Evolutionary conservation across 2,329 filamentous ascomycete species (phyloP), one percentile per base, ranked within the genome.

Genomic region (Ascochyta fabae): DNA sequence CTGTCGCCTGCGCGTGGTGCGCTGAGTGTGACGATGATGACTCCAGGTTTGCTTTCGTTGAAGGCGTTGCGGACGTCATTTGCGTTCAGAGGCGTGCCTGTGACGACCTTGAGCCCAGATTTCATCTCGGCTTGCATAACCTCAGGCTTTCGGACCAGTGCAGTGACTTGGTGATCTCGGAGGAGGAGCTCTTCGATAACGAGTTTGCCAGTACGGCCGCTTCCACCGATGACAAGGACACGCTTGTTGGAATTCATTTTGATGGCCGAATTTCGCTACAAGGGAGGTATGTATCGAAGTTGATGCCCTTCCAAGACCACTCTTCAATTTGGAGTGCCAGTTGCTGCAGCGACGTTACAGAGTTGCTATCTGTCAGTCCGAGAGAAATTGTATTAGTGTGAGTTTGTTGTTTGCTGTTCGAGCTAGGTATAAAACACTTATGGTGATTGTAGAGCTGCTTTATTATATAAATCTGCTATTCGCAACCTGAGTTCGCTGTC

Each of bases 1-100:
- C 72, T 81, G 50, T 81, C 80, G 22, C 71, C 76, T 6, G 69
- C 70, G 31, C 82, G 78, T 6, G 76, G 75, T 1, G 81, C 78
- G 56, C 76, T 80, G 12, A 86, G 78, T 0, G 84, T 80, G 19
- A 81, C 72, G 34, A 85, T 70, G 23, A 85, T 72, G 5, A 77
- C 79, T 40, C 75, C 47, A 7, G 69, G 64, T 3, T 31, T 41
- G 29, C 57, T 58, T 13, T 54, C 36, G 9, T 33, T 16, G 53
- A 81, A 73, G 2, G 77, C 77, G 34, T 41, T 56, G 36, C 68
- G 63, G 41, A 83, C 67, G 62, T 79, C 73, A n/a, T 67, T 34
- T 29, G 62, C 59, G 10, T 74, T 72, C 27, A 75, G 60, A 2
- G 78, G 75, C 16, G 59, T 63, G 5, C 81, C 80, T 52, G 72